Conservation (phyloP, 345 rosid species). For the Arabis hirsuta region DNA sequence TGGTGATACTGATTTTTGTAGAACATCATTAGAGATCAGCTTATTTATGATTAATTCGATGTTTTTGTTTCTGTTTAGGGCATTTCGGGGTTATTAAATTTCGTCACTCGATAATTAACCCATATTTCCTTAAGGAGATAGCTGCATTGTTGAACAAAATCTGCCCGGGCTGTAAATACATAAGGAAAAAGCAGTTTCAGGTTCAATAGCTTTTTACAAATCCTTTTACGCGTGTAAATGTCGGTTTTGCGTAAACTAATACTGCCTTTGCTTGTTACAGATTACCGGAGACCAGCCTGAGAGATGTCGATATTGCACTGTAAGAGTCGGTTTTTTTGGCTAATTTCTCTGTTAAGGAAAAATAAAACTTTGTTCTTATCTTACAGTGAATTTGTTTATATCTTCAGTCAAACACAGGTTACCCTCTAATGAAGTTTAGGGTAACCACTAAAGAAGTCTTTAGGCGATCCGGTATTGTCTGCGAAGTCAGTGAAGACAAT, state of each 20-base stretch:
- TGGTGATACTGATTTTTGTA: not conserved
- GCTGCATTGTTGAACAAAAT: conserved; percentile 65
- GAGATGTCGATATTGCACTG: conserved; percentile 81
- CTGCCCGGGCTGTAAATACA: conserved; percentile 88
- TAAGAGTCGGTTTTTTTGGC: conserved; percentile 44
- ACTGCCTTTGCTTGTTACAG: conserved; percentile 50
- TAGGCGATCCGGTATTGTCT: conserved; percentile 60
- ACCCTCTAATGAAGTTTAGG: conserved; percentile 80
- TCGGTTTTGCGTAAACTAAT: conserved; percentile 4
- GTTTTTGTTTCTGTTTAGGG: conserved; percentile 50
- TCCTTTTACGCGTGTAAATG: not conserved
- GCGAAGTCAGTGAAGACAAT: conserved; percentile 59
- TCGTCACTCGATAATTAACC: conserved; percentile 58
- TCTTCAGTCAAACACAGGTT: conserved; percentile 49
- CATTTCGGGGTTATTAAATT: conserved; percentile 81
- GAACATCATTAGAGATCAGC: not conserved
- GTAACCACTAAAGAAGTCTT: conserved; percentile 66
- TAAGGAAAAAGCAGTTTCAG: conserved; percentile 54
- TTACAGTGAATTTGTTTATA: not conserved
- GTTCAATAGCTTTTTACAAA: conserved; percentile 21
- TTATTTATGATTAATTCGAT: not conserved
- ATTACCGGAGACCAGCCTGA: conserved; percentile 44
- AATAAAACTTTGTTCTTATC: conserved; percentile 19
- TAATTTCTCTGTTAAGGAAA: not conserved
- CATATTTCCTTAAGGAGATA: conserved; percentile 73